These are phyloP conservation scores for Russula griseocarnosa DNA, from an alignment of 768 basidiomycete species.

Conservation along the genomic window DNA sequence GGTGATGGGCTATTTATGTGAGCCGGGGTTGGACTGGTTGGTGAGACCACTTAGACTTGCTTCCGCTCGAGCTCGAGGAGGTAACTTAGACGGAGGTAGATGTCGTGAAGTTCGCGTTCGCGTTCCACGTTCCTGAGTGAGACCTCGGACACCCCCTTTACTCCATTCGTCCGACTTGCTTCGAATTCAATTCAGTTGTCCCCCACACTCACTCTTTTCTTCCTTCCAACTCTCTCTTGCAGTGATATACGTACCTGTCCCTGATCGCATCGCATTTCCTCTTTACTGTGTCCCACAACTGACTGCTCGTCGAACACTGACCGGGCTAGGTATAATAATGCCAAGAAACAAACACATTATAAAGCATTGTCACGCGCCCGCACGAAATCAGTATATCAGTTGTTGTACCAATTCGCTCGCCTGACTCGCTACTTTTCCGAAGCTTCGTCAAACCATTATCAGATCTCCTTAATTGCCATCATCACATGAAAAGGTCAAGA, in stretches of 20 bases:
- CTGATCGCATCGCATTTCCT: no score
- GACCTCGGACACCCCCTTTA: conserved; percentile 1
- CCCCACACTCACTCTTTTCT: neutral
- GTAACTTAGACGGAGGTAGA: neutral
- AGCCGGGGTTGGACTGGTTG: neutral
- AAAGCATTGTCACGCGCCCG: neutral
- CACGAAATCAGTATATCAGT: no score
- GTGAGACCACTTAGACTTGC: neutral
- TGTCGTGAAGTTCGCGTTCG: neutral
- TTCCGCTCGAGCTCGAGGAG: neutral
- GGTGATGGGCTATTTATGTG: conserved; percentile 18
- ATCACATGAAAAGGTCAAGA: neutral
- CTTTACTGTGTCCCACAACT: no score
- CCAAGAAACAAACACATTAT: neutral
- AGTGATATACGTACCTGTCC: neutral
- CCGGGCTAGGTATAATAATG: no score
- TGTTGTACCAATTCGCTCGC: neutral
- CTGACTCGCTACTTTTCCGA: neutral
- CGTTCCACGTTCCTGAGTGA: neutral
- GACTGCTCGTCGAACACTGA: no score
- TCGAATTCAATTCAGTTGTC: neutral
- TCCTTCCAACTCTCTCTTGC: neutral
- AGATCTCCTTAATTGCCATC: neutral
- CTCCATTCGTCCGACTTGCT: no score
- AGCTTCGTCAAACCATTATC: neutral